Evolutionary conservation across 2,329 filamentous ascomycete species (phyloP), one percentile per base, ranked within the genome.

Genomic region (Penicillium brevicompactum): DNA sequence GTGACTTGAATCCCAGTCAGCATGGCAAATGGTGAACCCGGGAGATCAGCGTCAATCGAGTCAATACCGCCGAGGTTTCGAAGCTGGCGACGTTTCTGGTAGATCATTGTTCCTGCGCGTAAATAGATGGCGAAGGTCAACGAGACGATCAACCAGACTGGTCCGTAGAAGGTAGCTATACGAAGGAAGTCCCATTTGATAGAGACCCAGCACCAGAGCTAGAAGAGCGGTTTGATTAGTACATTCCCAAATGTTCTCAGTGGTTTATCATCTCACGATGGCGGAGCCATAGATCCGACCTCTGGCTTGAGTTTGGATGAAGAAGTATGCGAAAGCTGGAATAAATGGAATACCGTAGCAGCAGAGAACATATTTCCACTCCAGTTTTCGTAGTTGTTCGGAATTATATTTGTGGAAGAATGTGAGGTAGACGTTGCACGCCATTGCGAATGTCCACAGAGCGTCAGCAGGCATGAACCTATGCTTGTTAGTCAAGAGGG

Each of bases 191-290:
- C 87, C 83, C 87, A 92, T 4, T 83, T 74, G 2, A 76, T 67
- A 2, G 81, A 76, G 16, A 94, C 80, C 90, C 90, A 94, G 69
- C 91, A 95, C 91, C 90, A 95, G 21, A 94, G 74, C 79, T 82
- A 53, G n/a, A n/a, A 22, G 4, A 4, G 5, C 27, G 8, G 9
- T 31, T 38, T 11, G 16, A 10, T 49, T 22, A 30, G 14, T 27
- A 21, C 38, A 18, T 3, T 42, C 32, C 18, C 18, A 18, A 18
- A 9, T 32, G 31, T 18, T 14, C 9, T 18, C 14, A 38, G 37
- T 7, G 10, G 4, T 10, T 9, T 21, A 9, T 7, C 10, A 10
- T 64, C 76, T 66, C 72, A 82, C 80, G 1, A 83, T 84, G 27
- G 90, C 90, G 62, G 89, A 81, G 1, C 90, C 90, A 68, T 92